These are phyloP conservation scores for Solanum ahanhuiri DNA, from an alignment of 257 asterid genomes.

Conservation along the genomic window DNA sequence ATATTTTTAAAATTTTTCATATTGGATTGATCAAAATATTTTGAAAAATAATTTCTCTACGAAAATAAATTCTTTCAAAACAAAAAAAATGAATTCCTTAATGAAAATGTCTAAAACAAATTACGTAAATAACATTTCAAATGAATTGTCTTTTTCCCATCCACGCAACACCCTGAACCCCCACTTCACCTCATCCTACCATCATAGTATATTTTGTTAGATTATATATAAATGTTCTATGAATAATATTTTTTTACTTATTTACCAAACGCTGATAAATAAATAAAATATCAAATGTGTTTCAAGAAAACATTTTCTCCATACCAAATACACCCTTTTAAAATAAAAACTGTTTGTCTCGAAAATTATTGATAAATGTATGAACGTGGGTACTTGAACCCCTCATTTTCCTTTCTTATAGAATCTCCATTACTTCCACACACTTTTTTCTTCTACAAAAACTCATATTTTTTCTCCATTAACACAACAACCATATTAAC, in stretches of 20 bases:
- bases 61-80: not conserved
- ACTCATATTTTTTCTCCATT: not conserved
- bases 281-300: not conserved
- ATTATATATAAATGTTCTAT: not conserved
- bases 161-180: not conserved
- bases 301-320: too few species aligned
- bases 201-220: not conserved
- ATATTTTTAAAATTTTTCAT: not conserved
- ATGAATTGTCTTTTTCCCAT: not conserved
- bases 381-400: not conserved
- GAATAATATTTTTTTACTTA: not conserved
- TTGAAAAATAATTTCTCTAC: not conserved
- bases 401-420: not conserved
- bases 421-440: not conserved
- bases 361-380: not conserved
- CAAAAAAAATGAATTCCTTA: rapidly evolving
- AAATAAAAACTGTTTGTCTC: not conserved
- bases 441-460: not conserved
- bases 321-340: not conserved
- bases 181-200: not conserved
- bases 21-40: not conserved
- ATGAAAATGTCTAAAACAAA: not conserved
- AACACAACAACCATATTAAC: not conserved
- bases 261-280: not conserved
- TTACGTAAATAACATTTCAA: not conserved